phyloP scores from a whole-genome alignment of 805 yeast species.

The Grigorovia humatica region DNA sequence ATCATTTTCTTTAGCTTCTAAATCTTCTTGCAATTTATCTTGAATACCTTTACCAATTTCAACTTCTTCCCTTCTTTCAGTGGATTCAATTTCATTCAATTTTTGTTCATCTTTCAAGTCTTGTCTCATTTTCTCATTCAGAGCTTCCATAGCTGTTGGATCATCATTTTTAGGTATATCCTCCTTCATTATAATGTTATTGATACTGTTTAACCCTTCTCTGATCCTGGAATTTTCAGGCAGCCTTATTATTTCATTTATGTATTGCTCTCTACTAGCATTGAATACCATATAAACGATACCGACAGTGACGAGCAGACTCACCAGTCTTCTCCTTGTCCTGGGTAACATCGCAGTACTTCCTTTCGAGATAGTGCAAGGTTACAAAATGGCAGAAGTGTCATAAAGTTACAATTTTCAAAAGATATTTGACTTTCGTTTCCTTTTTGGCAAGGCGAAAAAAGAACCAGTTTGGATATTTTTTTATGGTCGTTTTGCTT shows the following conservation, averaged over 20 bases:
- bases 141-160: background rate
- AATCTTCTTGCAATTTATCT: background rate
- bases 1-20: background rate
- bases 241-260: background rate
- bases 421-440: background rate
- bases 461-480: background rate
- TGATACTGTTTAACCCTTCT: background rate
- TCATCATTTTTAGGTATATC: background rate
- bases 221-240: background rate
- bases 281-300: background rate
- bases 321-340: conserved; percentile 22
- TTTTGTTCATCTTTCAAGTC: background rate
- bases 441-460: background rate
- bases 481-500: no score
- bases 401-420: background rate
- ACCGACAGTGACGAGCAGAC: conserved; percentile 5
- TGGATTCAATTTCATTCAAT: background rate
- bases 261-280: background rate
- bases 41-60: background rate
- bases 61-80: background rate
- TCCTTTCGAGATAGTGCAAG: background rate
- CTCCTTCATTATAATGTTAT: background rate
- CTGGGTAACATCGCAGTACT: conserved; percentile 15
- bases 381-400: no score
- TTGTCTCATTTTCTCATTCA: background rate